Conservation (phyloP, 805 yeast species). For the Lachancea lanzarotensis region DNA sequence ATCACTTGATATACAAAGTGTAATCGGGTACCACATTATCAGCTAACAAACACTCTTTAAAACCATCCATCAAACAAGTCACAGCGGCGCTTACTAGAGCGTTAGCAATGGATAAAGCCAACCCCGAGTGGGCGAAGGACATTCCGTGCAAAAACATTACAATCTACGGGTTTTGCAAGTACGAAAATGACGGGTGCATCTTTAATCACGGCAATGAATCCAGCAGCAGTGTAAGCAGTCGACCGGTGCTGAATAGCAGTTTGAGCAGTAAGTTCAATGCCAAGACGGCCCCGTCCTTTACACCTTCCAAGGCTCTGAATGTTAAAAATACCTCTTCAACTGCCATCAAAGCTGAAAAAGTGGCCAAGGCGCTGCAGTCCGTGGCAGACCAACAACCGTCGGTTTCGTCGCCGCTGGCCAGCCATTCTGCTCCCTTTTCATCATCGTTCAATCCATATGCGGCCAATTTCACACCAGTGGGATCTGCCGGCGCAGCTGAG, state of each 20-base stretch:
- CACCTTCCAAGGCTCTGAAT: constrained; percentile 32
- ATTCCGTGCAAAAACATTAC: constrained; percentile 79
- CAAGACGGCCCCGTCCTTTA: constrained; percentile 48
- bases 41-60: neutral
- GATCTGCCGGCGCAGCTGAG: constrained; percentile 22
- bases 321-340: constrained; percentile 2
- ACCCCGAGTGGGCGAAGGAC: constrained; percentile 52
- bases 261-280: constrained; percentile 40
- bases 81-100: neutral
- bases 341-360: constrained; percentile 7
- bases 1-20: neutral
- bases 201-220: constrained; percentile 56
- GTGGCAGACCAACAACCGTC: constrained; percentile 2
- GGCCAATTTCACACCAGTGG: constrained; percentile 25
- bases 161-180: constrained; percentile 84
- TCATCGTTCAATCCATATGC: constrained; percentile 31
- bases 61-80: neutral
- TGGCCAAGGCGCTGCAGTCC: constrained; percentile 5
- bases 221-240: neutral
- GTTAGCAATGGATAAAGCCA: constrained; percentile 26
- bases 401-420: constrained; percentile 1
- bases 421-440: constrained; percentile 10
- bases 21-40: neutral
- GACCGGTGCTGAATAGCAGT: neutral
- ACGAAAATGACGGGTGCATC: constrained; percentile 80